Evolutionary conservation across 768 basidiomycete genomes (phyloP).

Genomic region (Cyclocybe cylindracea): DNA sequence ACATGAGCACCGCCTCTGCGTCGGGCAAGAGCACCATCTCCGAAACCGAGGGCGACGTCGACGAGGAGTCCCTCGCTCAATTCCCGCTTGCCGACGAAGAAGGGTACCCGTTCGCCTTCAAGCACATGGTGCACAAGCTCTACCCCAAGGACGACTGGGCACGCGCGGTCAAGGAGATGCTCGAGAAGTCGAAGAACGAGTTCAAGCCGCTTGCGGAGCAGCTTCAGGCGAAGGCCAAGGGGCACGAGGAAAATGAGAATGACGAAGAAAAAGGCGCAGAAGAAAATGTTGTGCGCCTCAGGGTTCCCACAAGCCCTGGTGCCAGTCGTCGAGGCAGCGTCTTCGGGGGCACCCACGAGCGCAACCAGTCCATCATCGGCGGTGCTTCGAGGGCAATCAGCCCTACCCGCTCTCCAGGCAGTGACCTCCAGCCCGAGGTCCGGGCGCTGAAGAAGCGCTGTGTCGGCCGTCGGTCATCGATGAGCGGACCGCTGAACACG

Average conservation of each 20-base stretch:
- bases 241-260: constrained; percentile 11
- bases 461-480: constrained; percentile 50
- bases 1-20: constrained; percentile 2
- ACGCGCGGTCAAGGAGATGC: constrained; percentile 50
- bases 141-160: constrained; percentile 64
- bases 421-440: constrained; percentile 7
- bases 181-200: constrained; percentile 54
- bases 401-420: neutral
- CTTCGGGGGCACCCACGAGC: neutral
- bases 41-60: constrained; percentile 20
- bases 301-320: constrained; percentile 17
- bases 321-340: constrained; percentile 16
- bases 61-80: constrained; percentile 29
- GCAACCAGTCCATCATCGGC: neutral
- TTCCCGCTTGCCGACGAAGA: constrained; percentile 43
- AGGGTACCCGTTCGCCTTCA: constrained; percentile 62
- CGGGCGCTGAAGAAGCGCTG: constrained; percentile 58
- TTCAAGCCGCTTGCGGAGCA: constrained; percentile 56
- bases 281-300: constrained; percentile 30
- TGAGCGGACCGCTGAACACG: constrained; percentile 30
- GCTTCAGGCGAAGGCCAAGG: constrained; percentile 12
- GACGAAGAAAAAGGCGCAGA: constrained; percentile 6
- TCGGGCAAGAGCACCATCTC: constrained; percentile 3
- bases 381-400: neutral
- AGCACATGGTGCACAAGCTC: constrained; percentile 66